These are phyloP conservation scores for Globisporangium carolinianum DNA, from an alignment of 352 stramenopile genomes.

Conservation along the genomic window DNA sequence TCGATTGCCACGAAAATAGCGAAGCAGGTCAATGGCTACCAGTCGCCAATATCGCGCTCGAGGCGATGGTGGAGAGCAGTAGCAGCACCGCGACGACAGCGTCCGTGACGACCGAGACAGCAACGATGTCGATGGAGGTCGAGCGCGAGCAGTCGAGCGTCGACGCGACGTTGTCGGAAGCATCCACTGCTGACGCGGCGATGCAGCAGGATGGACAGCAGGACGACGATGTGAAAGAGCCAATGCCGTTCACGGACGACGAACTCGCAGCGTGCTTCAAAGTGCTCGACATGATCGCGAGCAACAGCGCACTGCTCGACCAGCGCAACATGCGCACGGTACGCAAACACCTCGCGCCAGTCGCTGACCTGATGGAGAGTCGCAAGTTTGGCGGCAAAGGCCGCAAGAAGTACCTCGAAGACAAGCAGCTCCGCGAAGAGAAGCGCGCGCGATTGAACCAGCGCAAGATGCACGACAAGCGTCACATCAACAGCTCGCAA, in stretches of 20 bases:
- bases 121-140: constrained; percentile 19
- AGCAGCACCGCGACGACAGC: constrained; percentile 3
- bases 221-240: constrained; percentile 18
- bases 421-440: constrained; percentile 82
- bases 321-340: constrained; percentile 69
- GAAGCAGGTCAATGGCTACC: constrained; percentile 8
- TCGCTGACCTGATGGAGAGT: constrained; percentile 73
- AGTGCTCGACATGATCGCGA: constrained; percentile 50
- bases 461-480: constrained; percentile 87
- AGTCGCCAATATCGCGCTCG: constrained; percentile 5
- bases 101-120: background rate
- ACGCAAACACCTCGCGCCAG: constrained; percentile 72
- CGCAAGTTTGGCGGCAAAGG: constrained; percentile 80
- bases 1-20: no score
- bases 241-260: constrained; percentile 70
- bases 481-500: constrained; percentile 91
- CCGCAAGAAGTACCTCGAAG: constrained; percentile 85
- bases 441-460: constrained; percentile 80
- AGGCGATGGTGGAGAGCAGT: constrained; percentile 8
- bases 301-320: constrained; percentile 50
- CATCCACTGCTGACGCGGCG: background rate
- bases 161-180: background rate
- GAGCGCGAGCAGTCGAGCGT: constrained; percentile 23
- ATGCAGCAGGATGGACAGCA: constrained; percentile 4
- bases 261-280: constrained; percentile 55